Percentiles rank a stretch among this genome's conserved stretches.
phyloP scores from a whole-genome alignment of 2,329 filamentous ascomycete genomes.

The Aschersonia sp. region DNA sequence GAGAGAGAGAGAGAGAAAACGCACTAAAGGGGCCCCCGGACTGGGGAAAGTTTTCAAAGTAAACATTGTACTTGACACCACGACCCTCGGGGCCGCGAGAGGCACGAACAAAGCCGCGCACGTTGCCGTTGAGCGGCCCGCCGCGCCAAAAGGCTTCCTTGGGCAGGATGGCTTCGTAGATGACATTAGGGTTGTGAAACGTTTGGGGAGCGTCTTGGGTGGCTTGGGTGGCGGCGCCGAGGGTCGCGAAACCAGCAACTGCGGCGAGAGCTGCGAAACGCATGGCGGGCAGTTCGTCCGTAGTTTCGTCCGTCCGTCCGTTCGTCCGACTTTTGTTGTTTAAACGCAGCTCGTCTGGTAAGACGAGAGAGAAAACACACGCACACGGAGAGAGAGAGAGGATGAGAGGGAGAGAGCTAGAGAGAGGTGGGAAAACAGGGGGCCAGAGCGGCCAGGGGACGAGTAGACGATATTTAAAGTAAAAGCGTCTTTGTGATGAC shows the following conservation, averaged over 20 bases:
- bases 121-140: slow-evolving; percentile 24
- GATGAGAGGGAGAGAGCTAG: no score
- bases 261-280: neutral
- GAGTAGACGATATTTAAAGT: no score
- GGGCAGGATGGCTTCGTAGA: slow-evolving; percentile 43
- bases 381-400: no score
- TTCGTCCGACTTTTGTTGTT: neutral
- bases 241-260: neutral
- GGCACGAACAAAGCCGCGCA: slow-evolving; percentile 37
- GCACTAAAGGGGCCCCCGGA: slow-evolving; percentile 45
- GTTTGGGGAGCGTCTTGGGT: slow-evolving; percentile 33
- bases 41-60: slow-evolving; percentile 43
- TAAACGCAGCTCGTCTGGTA: neutral
- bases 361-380: neutral
- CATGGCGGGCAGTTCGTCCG: neutral
- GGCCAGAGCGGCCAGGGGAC: no score
- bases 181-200: slow-evolving; percentile 38
- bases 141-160: slow-evolving; percentile 36
- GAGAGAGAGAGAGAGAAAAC: slow-evolving; percentile 11
- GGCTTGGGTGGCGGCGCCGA: slow-evolving; percentile 12
- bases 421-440: no score
- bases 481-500: no score
- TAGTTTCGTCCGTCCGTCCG: neutral
- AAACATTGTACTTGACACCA: slow-evolving; percentile 40
- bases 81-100: slow-evolving; percentile 30